A percentile compares a stretch with the other conserved stretches of the same genome.
Evolutionary conservation across 192 early-diverging fungal genomes (phyloP).

Genomic region (Chytriomyces hyalinus): DNA sequence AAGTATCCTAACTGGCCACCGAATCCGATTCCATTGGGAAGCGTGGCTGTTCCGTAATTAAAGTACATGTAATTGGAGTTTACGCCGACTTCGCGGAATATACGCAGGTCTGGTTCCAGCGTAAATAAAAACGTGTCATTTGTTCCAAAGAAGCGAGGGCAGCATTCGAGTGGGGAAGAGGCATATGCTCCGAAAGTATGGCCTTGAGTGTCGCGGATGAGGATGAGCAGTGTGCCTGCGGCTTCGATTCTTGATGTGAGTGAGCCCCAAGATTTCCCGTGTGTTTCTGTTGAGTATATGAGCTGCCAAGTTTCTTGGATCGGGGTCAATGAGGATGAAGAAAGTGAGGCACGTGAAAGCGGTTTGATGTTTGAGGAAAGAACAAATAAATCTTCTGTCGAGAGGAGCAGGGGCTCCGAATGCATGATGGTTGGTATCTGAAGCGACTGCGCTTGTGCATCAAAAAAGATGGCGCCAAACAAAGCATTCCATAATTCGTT

Average conservation of each 20-base stretch:
- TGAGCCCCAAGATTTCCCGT: constrained; percentile 27
- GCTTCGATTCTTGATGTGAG: constrained; percentile 7
- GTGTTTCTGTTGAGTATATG: not conserved
- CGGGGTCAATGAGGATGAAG: not conserved
- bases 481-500: not conserved
- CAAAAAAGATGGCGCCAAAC: not conserved
- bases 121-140: constrained; percentile 16
- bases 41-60: constrained; percentile 25
- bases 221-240: constrained; percentile 4
- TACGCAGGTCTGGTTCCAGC: not conserved
- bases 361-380: constrained; percentile 12
- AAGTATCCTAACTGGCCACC: constrained; percentile 22
- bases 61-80: constrained; percentile 25
- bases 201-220: not conserved
- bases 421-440: not conserved
- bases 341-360: not conserved
- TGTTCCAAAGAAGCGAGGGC: not conserved
- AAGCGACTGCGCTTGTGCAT: not conserved
- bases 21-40: constrained; percentile 25
- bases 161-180: constrained; percentile 6
- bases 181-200: constrained; percentile 5
- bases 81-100: not conserved
- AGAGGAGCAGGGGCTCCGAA: not conserved
- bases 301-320: constrained; percentile 1
- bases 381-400: constrained; percentile 4